phyloP scores from a whole-genome alignment of 2,329 filamentous ascomycete genomes.

The Tympanopsis confertula region DNA sequence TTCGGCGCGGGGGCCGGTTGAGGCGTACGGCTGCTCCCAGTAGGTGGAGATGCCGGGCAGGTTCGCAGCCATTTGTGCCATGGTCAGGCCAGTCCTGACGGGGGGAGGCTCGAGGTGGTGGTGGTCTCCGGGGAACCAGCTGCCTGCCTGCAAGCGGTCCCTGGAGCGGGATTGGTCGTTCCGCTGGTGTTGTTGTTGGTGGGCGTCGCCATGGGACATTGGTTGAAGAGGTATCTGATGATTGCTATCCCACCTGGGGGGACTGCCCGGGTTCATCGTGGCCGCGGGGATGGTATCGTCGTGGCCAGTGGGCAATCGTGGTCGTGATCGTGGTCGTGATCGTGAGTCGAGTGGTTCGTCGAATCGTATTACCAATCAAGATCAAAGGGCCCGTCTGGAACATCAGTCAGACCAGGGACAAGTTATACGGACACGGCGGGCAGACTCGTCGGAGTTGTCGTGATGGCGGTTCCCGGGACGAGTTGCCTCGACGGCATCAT shows the following conservation, averaged over 20 bases:
- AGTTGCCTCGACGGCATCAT: too few species aligned
- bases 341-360: not conserved
- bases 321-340: not conserved
- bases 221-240: not conserved
- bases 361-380: too few species aligned
- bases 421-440: too few species aligned
- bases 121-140: not conserved
- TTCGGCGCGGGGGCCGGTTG: constrained; percentile 4
- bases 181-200: not conserved
- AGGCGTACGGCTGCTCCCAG: constrained; percentile 34
- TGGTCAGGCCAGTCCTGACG: constrained; percentile 9
- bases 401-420: too few species aligned
- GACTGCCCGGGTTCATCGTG: not conserved
- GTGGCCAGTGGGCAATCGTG: not conserved
- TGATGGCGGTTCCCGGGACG: too few species aligned
- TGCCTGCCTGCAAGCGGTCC: not conserved
- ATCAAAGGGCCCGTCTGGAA: too few species aligned
- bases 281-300: not conserved
- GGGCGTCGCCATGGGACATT: not conserved
- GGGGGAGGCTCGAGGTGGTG: not conserved
- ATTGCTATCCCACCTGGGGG: too few species aligned
- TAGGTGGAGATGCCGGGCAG: constrained; percentile 35
- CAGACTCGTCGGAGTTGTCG: too few species aligned
- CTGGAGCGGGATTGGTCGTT: not conserved
- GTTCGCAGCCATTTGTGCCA: constrained; percentile 19